Conservation (phyloP, 2,329 filamentous ascomycete genomes). For the Colletotrichum somersetense region DNA sequence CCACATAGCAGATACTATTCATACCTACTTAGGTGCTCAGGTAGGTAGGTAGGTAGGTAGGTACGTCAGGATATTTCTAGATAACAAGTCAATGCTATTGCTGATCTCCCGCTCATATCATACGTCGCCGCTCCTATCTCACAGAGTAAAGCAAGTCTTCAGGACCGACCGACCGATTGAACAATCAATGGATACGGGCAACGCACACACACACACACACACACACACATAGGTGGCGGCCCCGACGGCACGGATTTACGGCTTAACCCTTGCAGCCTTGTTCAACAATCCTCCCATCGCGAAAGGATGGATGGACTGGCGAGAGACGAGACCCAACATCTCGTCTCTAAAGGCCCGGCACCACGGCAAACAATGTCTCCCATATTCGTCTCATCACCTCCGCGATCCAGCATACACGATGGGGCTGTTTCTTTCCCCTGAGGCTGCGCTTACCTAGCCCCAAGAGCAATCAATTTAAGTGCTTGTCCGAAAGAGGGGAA, state of each 20-base stretch:
- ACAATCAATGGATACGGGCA: background rate
- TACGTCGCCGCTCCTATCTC: too few relatives aligned
- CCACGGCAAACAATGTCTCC: slow-evolving; percentile 18
- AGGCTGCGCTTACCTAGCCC: too few relatives aligned
- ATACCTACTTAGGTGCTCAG: too few relatives aligned
- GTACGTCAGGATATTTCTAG: background rate
- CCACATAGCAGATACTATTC: too few relatives aligned
- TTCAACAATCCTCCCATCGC: background rate
- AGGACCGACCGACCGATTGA: background rate
- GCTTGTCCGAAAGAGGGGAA: slow-evolving; percentile 4
- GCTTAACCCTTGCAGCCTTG: slow-evolving; percentile 5
- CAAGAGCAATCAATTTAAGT: slow-evolving; percentile 15
- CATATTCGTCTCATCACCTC: slow-evolving; percentile 22
- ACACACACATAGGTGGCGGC: background rate
- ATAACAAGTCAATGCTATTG: slow-evolving; percentile 8
- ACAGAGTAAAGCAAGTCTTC: background rate
- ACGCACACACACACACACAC: background rate
- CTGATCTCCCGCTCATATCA: background rate
- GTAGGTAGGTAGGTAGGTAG: too few relatives aligned
- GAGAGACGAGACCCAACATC: slow-evolving; percentile 5
- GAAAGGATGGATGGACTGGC: slow-evolving; percentile 16
- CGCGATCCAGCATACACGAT: slow-evolving; percentile 9
- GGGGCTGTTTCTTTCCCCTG: slow-evolving; percentile 9
- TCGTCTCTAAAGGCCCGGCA: slow-evolving; percentile 10
- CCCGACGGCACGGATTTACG: slow-evolving; percentile 21